A percentile compares a stretch with the other conserved stretches of the same genome.
Conservation (phyloP, 768 basidiomycete genomes). For the Xanthoconium purpureum region DNA sequence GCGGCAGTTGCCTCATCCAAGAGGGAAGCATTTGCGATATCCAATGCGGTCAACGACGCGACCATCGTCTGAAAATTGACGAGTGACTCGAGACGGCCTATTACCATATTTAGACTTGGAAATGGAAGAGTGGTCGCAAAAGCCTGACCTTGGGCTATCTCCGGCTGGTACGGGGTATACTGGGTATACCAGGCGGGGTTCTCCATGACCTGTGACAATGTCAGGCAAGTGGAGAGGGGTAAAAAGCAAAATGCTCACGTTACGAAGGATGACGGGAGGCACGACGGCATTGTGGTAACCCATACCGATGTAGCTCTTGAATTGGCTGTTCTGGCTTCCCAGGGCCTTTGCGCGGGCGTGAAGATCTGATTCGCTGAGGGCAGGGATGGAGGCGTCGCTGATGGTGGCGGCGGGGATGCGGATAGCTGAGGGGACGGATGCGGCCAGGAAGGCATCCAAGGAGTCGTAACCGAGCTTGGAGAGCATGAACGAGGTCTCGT, state of each 20-base stretch:
- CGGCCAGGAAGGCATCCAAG: slow-evolving; percentile 84
- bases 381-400: slow-evolving; percentile 64
- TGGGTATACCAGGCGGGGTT: slow-evolving; percentile 99
- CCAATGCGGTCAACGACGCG: slow-evolving; percentile 89
- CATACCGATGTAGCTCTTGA: slow-evolving; percentile 97
- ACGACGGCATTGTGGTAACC: slow-evolving; percentile 95
- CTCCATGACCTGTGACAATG: slow-evolving; percentile 67
- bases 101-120: slow-evolving; percentile 12
- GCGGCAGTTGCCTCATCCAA: slow-evolving; percentile 95
- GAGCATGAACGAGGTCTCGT: slow-evolving; percentile 84
- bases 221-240: slow-evolving; percentile 1
- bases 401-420: slow-evolving; percentile 61
- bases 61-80: slow-evolving; percentile 98
- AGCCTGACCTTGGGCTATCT: slow-evolving; percentile 91
- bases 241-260: slow-evolving; percentile 47
- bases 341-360: slow-evolving; percentile 69
- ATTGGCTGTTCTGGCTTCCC: slow-evolving; percentile 73
- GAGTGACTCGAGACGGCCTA: slow-evolving; percentile 92
- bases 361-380: slow-evolving; percentile 85
- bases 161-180: slow-evolving; percentile 94
- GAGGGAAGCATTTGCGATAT: slow-evolving; percentile 93
- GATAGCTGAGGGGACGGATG: slow-evolving; percentile 79
- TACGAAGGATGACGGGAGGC: slow-evolving; percentile 92
- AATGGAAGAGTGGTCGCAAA: slow-evolving; percentile 1
- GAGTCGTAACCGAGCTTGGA: slow-evolving; percentile 75